Conservation (phyloP, 2,329 filamentous ascomycete species). For the Penicillium sp. region DNA sequence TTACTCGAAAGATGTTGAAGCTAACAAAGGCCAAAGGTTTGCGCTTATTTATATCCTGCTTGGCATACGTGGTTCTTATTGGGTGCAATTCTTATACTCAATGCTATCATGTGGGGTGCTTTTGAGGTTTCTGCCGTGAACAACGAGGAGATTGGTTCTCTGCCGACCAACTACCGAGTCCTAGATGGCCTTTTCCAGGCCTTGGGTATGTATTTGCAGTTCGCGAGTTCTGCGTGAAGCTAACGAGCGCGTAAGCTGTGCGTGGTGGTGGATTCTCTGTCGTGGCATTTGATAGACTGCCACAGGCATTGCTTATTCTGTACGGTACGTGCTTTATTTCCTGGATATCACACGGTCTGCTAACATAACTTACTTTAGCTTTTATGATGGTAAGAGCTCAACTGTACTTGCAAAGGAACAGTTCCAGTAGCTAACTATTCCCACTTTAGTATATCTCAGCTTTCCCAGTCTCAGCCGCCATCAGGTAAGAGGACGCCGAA, state of each 20-base stretch:
- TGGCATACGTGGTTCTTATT: slow-evolving; percentile 62
- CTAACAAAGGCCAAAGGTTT: slow-evolving; percentile 18
- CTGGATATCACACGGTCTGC: not conserved
- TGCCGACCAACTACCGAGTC: slow-evolving; percentile 51
- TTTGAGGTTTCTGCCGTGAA: slow-evolving; percentile 63
- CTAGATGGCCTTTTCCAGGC: slow-evolving; percentile 61
- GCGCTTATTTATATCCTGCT: slow-evolving; percentile 53
- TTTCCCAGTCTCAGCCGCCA: slow-evolving; percentile 9
- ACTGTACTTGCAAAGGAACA: not conserved
- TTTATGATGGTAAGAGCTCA: slow-evolving; percentile 32
- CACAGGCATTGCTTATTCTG: slow-evolving; percentile 34
- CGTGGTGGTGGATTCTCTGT: slow-evolving; percentile 63
- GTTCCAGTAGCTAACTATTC: slow-evolving; percentile 6
- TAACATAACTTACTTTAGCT: slow-evolving; percentile 12
- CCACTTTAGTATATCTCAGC: slow-evolving; percentile 11
- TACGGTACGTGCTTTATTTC: slow-evolving; percentile 20
- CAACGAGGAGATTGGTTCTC: slow-evolving; percentile 50
- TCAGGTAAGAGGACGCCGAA: slow-evolving; percentile 3
- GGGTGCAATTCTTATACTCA: slow-evolving; percentile 56
- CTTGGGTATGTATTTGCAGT: slow-evolving; percentile 40
- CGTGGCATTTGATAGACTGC: slow-evolving; percentile 54
- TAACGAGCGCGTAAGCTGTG: slow-evolving; percentile 36
- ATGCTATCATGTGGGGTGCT: slow-evolving; percentile 60
- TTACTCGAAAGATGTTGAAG: not conserved
- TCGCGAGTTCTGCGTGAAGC: not conserved